Percentiles rank a stretch among this genome's conserved stretches.
These are phyloP conservation scores for Jatropha multifida DNA, from an alignment of 441 rosid genomes.

Conservation along the genomic window DNA sequence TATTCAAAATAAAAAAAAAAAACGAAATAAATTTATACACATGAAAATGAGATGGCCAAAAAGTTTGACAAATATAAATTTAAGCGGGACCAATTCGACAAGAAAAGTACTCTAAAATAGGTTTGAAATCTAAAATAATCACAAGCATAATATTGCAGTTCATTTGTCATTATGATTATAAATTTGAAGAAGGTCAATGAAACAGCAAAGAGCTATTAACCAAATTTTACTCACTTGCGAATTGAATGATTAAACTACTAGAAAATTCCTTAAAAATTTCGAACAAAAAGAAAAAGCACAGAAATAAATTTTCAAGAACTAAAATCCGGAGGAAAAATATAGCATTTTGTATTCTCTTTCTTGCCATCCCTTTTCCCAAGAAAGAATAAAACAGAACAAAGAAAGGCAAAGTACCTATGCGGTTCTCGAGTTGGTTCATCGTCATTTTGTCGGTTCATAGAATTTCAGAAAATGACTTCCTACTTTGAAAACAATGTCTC, in stretches of 20 bases:
- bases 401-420: neutral
- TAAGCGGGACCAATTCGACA: neutral
- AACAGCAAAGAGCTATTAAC: neutral
- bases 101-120: neutral
- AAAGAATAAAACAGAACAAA: neutral
- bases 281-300: no score
- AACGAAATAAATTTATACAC: neutral
- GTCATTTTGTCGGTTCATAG: neutral
- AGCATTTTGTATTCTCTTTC: no score
- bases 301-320: neutral
- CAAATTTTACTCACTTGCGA: neutral
- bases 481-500: neutral
- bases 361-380: neutral
- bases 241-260: no score
- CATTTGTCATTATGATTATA: neutral
- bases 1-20: conserved; percentile 15
- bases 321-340: no score
- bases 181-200: neutral
- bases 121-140: neutral
- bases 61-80: neutral
- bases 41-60: neutral
- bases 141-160: neutral
- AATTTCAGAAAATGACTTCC: neutral
- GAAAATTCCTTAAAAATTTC: no score
- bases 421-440: neutral